These are phyloP conservation scores for Biscogniauxia sp. DNA, from an alignment of 2,329 filamentous ascomycete species.

Conservation along the genomic window DNA sequence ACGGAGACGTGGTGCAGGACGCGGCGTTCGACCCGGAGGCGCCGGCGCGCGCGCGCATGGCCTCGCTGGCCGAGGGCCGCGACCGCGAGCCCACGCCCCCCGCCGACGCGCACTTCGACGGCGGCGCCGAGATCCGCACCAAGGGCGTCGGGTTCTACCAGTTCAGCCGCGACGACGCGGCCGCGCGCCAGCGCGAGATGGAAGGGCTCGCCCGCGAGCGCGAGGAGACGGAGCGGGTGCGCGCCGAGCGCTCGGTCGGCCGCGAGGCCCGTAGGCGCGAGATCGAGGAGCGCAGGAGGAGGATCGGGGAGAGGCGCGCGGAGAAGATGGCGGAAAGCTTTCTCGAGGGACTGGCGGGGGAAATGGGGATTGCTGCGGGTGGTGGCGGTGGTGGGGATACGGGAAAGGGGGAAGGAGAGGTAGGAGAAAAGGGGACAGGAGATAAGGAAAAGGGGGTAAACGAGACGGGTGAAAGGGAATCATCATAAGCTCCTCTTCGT, in stretches of 20 bases:
- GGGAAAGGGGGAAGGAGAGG: slow-evolving; percentile 1
- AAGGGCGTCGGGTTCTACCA: slow-evolving; percentile 91
- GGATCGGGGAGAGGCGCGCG: slow-evolving; percentile 55
- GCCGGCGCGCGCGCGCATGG: slow-evolving; percentile 63
- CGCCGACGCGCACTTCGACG: slow-evolving; percentile 80
- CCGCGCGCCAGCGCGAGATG: slow-evolving; percentile 69
- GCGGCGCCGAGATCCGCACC: slow-evolving; percentile 75
- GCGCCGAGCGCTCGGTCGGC: slow-evolving; percentile 56
- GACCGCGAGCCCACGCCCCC: slow-evolving; percentile 81
- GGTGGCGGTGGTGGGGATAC: not conserved
- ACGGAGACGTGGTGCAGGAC: slow-evolving; percentile 80
- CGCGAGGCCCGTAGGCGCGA: slow-evolving; percentile 55
- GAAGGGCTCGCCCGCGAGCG: slow-evolving; percentile 65
- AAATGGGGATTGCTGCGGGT: slow-evolving; percentile 22
- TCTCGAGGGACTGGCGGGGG: slow-evolving; percentile 34
- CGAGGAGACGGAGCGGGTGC: slow-evolving; percentile 62
- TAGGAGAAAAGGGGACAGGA: not conserved
- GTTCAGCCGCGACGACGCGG: slow-evolving; percentile 74
- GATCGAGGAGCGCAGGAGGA: slow-evolving; percentile 62
- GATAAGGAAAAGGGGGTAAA: not conserved
- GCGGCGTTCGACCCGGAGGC: slow-evolving; percentile 79
- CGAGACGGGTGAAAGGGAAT: not conserved
- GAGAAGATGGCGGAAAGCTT: slow-evolving; percentile 37
- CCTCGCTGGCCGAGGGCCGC: slow-evolving; percentile 70
- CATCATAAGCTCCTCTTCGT: not conserved